Base-by-base conservation (phyloP, 2,329 filamentous ascomycete genomes). In the Aspergillus chevalieri region DNA sequence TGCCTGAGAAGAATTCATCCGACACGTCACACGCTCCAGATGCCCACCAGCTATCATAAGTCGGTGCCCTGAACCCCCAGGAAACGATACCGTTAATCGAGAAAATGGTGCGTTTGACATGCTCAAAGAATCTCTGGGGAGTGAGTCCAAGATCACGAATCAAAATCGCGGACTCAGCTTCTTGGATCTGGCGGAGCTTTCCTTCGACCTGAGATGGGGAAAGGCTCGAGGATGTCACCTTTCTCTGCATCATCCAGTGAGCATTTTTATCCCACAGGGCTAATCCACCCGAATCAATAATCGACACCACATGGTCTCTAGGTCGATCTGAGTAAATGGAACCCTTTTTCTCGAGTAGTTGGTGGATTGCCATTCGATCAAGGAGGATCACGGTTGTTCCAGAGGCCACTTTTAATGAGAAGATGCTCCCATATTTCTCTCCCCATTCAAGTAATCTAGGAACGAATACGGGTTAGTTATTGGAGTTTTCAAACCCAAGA, bases 291-390 rank as follows among this genome's bases (percentile, higher is more conserved):
- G 41, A 43, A 43, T 43, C 41, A 19, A 43, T 28, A 24, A 43
- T 43, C 24, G 41, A 43, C 19, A 24, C 41, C 8, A 43, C 41
- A 43, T 43, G 19, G n/a, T 43, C 41, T 43, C 41, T 43, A 8
- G 41, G 41, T 43, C 41, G 41, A 43, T 43, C 41, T 43, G 41
- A 43, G 41, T 43, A 43, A 24, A 28, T 43, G 22, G 41, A 24
- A 24, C 41, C 41, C 17, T 43, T 43, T 24, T 44, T 44, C 21
- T 44, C 43, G 12, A 44, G 43, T 12, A 44, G 22, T 30, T 44
- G 43, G 22, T 44, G 21, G 43, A 44, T 44, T 28, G 24, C 24
- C 14, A 17, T 44, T 30, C 43, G 43, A 30, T 44, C 43, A 15
- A 28, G 21, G 43, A 44, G 43, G 19, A 44, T 19, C n/a, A 44